Evolutionary conservation across 345 rosid species (phyloP).

Genomic region (Hibiscus syriacus): DNA sequence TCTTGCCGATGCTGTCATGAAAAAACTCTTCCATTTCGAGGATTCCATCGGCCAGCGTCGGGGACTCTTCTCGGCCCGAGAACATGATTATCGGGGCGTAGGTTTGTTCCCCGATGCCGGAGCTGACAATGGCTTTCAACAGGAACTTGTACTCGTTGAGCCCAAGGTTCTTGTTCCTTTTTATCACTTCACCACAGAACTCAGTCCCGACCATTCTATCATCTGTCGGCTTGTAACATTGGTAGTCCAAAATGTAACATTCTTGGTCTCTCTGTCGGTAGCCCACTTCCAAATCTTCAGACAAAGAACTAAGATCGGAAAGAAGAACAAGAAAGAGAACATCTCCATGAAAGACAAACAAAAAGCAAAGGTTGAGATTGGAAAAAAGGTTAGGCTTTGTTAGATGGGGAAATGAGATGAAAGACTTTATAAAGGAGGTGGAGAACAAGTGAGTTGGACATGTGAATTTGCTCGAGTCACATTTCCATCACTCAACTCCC

Average conservation of each 20-base stretch:
- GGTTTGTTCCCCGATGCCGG: conserved; percentile 64
- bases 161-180: conserved; percentile 40
- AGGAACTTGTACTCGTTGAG: conserved; percentile 58
- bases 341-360: conserved; percentile 26
- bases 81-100: conserved; percentile 59
- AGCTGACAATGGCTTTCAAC: conserved; percentile 58
- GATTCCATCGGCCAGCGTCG: conserved; percentile 50
- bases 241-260: conserved; percentile 59
- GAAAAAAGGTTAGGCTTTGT: background rate
- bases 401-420: conserved; percentile 7
- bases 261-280: conserved; percentile 33
- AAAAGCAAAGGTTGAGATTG: background rate
- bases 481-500: conserved; percentile 34
- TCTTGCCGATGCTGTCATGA: conserved; percentile 46
- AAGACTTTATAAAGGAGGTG: conserved; percentile 6
- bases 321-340: conserved; percentile 22
- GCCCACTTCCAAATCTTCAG: conserved; percentile 35
- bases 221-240: conserved; percentile 50
- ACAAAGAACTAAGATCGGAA: conserved; percentile 26
- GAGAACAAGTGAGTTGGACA: conserved; percentile 13
- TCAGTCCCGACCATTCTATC: conserved; percentile 49
- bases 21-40: conserved; percentile 87
- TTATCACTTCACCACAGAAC: conserved; percentile 37
- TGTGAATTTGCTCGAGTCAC: conserved; percentile 19
- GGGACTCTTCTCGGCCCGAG: conserved; percentile 48